These are phyloP conservation scores for Aschersonia sp. DNA, from an alignment of 2,329 filamentous ascomycete genomes.

Conservation along the genomic window DNA sequence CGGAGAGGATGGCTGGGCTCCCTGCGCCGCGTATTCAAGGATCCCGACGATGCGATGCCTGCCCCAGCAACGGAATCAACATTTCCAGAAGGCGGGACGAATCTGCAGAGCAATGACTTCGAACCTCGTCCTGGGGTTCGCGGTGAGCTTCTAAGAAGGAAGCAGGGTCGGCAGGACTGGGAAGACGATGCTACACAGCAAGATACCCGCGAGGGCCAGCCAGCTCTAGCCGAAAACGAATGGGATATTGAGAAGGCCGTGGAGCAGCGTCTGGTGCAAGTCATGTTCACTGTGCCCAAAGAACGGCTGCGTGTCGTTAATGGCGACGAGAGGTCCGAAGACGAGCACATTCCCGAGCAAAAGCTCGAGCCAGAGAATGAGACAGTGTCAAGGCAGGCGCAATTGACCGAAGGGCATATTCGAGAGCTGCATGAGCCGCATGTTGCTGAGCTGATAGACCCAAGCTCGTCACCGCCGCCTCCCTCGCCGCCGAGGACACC, in stretches of 20 bases:
- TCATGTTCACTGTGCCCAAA: conserved; percentile 89
- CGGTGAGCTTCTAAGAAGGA: conserved; percentile 35
- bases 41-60: conserved; percentile 16
- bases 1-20: conserved; percentile 54
- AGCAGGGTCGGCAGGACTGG: conserved; percentile 42
- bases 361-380: too few species aligned
- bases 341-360: conserved; percentile 10
- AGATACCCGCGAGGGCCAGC: conserved; percentile 3
- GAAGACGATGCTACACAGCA: conserved; percentile 15
- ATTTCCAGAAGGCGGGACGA: conserved; percentile 15
- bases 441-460: conserved; percentile 26
- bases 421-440: conserved; percentile 11
- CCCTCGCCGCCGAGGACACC: not conserved
- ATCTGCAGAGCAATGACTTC: conserved; percentile 24
- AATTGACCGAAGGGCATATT: conserved; percentile 1
- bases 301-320: conserved; percentile 84
- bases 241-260: conserved; percentile 67
- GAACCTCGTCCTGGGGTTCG: conserved; percentile 28
- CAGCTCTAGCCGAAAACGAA: conserved; percentile 37
- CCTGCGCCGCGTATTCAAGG: conserved; percentile 45
- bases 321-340: conserved; percentile 34
- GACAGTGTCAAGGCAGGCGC: not conserved
- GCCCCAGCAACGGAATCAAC: conserved; percentile 8
- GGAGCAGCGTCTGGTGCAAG: conserved; percentile 57
- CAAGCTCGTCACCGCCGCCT: conserved; percentile 5